A percentile compares a stretch with the other conserved stretches of the same genome.
These are phyloP conservation scores for Candida frijolesensis DNA, from an alignment of 1,139 yeast species.

Conservation along the genomic window DNA sequence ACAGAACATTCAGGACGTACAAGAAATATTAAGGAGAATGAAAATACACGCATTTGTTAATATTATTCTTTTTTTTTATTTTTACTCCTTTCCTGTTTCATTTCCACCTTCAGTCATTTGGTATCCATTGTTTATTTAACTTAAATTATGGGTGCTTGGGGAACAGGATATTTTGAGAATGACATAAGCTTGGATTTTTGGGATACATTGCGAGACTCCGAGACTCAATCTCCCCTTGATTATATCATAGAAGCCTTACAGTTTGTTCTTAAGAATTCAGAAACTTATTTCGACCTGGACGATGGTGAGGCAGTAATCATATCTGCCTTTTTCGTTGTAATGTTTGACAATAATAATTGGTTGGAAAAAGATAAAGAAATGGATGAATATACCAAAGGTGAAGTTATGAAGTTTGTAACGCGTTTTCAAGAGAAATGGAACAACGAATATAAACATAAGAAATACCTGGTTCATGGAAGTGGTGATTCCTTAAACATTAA, in stretches of 20 bases:
- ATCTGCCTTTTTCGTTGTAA: conserved; percentile 11
- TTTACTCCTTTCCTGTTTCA: not conserved
- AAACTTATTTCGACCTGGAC: conserved; percentile 14
- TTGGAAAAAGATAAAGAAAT: not conserved
- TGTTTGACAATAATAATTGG: conserved; percentile 9
- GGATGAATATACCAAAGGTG: conserved; percentile 7
- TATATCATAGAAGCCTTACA: conserved; percentile 7
- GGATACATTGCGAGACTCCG: conserved; percentile 1
- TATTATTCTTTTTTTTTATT: not conserved
- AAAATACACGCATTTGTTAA: too few species aligned
- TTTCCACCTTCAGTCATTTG: too few species aligned
- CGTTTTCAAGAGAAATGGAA: conserved; percentile 10
- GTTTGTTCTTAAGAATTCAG: not conserved
- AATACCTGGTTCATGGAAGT: not conserved
- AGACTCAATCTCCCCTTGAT: conserved; percentile 11
- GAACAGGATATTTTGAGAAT: conserved; percentile 18
- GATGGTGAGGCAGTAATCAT: conserved; percentile 12
- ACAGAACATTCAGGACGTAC: too few species aligned
- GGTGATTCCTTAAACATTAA: not conserved
- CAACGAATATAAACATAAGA: not conserved
- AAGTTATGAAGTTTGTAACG: conserved; percentile 5
- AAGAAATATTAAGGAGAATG: too few species aligned
- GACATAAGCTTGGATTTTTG: conserved; percentile 18
- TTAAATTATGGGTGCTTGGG: conserved; percentile 18
- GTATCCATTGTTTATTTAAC: not conserved